Evolutionary conservation across 257 asterid genomes (phyloP).

Genomic region (Gynochthodes officinalis): DNA sequence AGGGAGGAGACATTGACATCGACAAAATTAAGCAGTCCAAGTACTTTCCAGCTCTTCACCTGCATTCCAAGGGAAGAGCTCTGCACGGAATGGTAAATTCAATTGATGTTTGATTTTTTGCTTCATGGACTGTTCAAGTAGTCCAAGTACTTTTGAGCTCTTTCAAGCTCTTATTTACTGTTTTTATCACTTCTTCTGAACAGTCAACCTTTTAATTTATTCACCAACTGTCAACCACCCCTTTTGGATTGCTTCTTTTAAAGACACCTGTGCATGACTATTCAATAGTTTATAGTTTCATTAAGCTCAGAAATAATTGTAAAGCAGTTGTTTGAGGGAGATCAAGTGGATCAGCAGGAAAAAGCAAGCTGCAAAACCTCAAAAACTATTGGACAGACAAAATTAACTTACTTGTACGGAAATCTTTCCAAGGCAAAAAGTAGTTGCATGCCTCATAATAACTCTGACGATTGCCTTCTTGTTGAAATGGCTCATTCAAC

Average conservation of each 20-base stretch:
- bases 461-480: slow-evolving; percentile 49
- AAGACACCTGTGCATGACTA: not conserved
- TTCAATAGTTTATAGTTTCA: not conserved
- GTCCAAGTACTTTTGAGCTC: no score
- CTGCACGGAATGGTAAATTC: slow-evolving; percentile 43
- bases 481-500: slow-evolving; percentile 34
- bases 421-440: slow-evolving; percentile 41
- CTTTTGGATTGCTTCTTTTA: not conserved
- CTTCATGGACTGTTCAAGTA: slow-evolving; percentile 6
- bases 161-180: not conserved
- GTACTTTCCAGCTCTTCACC: slow-evolving; percentile 53
- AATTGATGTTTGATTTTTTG: slow-evolving; percentile 6
- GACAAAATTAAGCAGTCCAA: slow-evolving; percentile 72
- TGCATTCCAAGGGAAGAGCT: slow-evolving; percentile 38
- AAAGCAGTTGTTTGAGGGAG: slow-evolving; percentile 39
- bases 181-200: not conserved
- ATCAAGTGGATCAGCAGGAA: slow-evolving; percentile 42
- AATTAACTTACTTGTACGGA: slow-evolving; percentile 58
- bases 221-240: not conserved
- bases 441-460: slow-evolving; percentile 35
- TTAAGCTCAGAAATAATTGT: not conserved
- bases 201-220: not conserved
- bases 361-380: slow-evolving; percentile 33
- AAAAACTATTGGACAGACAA: slow-evolving; percentile 54
- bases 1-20: slow-evolving; percentile 51